Conservation (phyloP, 2,329 filamentous ascomycete genomes). For the Penicillium thymicola region DNA sequence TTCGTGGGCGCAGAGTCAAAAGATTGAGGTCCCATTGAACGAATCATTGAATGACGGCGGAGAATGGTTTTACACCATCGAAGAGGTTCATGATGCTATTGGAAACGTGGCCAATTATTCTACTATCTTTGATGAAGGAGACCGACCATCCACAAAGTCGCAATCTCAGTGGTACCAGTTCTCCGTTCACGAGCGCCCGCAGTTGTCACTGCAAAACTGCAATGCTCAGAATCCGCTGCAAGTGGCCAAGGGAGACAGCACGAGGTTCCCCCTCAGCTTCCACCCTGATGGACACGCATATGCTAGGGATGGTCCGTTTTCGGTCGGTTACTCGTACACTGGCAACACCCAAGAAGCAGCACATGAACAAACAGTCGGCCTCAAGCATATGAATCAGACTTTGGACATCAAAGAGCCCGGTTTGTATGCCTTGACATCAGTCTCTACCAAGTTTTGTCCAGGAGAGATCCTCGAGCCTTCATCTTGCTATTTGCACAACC, state of each 20-base stretch:
- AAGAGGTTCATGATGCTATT: slow-evolving; percentile 87
- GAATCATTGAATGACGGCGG: slow-evolving; percentile 80
- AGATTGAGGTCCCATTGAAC: slow-evolving; percentile 77
- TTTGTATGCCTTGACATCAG: slow-evolving; percentile 77
- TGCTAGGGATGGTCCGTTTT: slow-evolving; percentile 63
- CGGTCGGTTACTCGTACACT: slow-evolving; percentile 77
- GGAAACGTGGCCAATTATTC: slow-evolving; percentile 79
- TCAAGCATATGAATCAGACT: slow-evolving; percentile 57
- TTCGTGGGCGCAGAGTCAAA: slow-evolving; percentile 75
- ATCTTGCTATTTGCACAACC: slow-evolving; percentile 89
- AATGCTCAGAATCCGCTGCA: slow-evolving; percentile 77
- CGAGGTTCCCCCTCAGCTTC: slow-evolving; percentile 69
- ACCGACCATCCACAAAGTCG: slow-evolving; percentile 56
- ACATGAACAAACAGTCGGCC: slow-evolving; percentile 53
- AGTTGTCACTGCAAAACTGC: slow-evolving; percentile 68
- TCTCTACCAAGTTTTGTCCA: slow-evolving; percentile 75
- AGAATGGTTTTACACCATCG: slow-evolving; percentile 83
- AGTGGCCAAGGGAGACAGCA: slow-evolving; percentile 70
- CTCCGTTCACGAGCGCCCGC: slow-evolving; percentile 80
- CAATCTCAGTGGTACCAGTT: slow-evolving; percentile 72
- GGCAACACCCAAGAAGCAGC: slow-evolving; percentile 65
- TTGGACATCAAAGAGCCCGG: slow-evolving; percentile 73
- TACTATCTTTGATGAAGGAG: slow-evolving; percentile 62
- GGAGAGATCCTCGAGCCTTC: slow-evolving; percentile 91
- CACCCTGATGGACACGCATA: slow-evolving; percentile 58